A percentile compares a stretch with the other conserved stretches of the same genome.
These are phyloP conservation scores for Pistacia atlantica DNA, from an alignment of 345 rosid species.

Conservation along the genomic window DNA sequence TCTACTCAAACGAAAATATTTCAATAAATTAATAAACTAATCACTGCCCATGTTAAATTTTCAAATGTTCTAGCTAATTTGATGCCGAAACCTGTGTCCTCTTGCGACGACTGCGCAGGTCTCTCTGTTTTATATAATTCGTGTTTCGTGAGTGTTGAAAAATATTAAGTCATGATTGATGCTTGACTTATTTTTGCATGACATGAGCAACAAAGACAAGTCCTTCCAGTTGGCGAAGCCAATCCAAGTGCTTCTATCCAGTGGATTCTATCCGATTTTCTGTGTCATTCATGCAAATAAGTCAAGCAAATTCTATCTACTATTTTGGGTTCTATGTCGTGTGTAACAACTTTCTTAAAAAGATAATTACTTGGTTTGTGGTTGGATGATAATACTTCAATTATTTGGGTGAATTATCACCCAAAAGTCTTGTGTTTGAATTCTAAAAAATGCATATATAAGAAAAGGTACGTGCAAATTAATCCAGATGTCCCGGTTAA, in stretches of 20 bases:
- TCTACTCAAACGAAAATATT: neutral
- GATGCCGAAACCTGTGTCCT: neutral
- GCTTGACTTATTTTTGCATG: neutral
- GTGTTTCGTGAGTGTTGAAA: neutral
- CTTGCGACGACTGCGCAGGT: neutral
- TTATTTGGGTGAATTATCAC: too few relatives aligned
- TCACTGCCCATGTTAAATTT: too few relatives aligned
- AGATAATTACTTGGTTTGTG: neutral
- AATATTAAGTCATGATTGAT: neutral
- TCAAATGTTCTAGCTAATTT: neutral
- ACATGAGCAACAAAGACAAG: too few relatives aligned
- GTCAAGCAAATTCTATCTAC: neutral
- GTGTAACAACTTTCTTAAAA: neutral
- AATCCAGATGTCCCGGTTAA: too few relatives aligned
- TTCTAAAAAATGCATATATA: too few relatives aligned
- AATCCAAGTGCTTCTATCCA: neutral
- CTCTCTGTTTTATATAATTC: too few relatives aligned
- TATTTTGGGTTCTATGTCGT: neutral
- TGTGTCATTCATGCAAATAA: neutral
- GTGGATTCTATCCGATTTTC: neutral
- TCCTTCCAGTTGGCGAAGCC: neutral
- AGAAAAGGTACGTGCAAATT: too few relatives aligned
- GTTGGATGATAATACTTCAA: too few relatives aligned
- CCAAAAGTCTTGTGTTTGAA: too few relatives aligned
- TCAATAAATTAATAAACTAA: neutral